Evolutionary conservation across 768 basidiomycete genomes (phyloP), one percentile per base, ranked within the genome.

Genomic region (Macrolepiota albuminosa): DNA sequence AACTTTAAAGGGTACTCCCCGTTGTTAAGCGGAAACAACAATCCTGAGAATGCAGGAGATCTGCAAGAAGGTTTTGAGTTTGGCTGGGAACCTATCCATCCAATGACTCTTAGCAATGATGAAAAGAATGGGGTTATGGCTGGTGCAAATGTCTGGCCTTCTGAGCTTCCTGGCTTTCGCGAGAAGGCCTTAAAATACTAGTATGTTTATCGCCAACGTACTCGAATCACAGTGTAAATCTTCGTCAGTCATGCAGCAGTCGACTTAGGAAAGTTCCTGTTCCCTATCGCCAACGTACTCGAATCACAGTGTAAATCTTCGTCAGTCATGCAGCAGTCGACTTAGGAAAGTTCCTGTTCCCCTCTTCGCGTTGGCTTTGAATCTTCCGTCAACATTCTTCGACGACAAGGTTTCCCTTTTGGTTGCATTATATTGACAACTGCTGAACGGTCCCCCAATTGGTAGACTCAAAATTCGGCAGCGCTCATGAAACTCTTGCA

Each of bases 31-130:
- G 84, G 83, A 53, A 93, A 93, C 69, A 88, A 86, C 56, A 82
- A 94, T 66, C 85, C 90, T 0, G 78, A 82, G n/a, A 81, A 83
- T 50, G 74, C 81, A n/a, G 94, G 94, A 0, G 95, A 98, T 68
- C 72, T 95, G 56, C 92, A 95, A 68, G 94, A 98, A 70, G 93
- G 89, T 3, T 96, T 95, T 70, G 88, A 94, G 65, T 79, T 96
- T 58, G 91, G 92, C 3, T 87, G 84, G 80, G 89, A 93, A 68
- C 72, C 76, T 29, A 68, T 81, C 0, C 65, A 75, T 11, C 58
- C 58, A 8, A 52, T 37, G 1, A 68, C 73, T 60, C 64, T 69
- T 53, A 66, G 72, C 48, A 64, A 63, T 24, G 70, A 60, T 42
- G 65, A 37, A 55, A 63, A 78, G 7, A 77, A 80, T 46, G 87